Evolutionary conservation across 2,329 filamentous ascomycete species (phyloP).

Genomic region (Hypocreales sp.): DNA sequence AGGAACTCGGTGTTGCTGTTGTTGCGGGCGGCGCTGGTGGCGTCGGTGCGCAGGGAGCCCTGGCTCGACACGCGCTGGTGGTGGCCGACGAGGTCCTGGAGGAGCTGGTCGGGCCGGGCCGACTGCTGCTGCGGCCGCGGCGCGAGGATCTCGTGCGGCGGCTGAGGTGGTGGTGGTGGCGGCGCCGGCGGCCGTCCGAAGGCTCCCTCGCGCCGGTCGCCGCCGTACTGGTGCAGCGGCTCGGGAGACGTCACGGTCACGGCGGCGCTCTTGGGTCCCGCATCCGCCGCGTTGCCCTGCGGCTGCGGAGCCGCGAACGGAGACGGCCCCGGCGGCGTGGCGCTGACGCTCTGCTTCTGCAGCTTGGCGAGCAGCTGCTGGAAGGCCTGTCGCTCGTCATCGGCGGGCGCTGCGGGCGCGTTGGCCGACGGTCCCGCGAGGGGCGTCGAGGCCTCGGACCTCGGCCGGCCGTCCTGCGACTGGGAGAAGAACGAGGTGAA

Average conservation of each 20-base stretch:
- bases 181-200: slow-evolving; percentile 22
- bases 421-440: slow-evolving; percentile 15
- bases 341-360: slow-evolving; percentile 37
- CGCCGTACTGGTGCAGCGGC: slow-evolving; percentile 29
- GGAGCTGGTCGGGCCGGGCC: slow-evolving; percentile 40
- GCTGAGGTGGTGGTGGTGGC: too few relatives aligned
- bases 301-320: slow-evolving; percentile 24
- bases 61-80: slow-evolving; percentile 41
- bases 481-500: slow-evolving; percentile 66
- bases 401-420: slow-evolving; percentile 10
- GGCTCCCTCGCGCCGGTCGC: slow-evolving; percentile 28
- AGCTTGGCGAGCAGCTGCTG: slow-evolving; percentile 71
- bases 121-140: slow-evolving; percentile 34
- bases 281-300: slow-evolving; percentile 12
- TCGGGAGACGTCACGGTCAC: slow-evolving; percentile 30
- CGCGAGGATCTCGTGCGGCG: slow-evolving; percentile 36
- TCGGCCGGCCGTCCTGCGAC: slow-evolving; percentile 29
- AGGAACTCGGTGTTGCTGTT: slow-evolving; percentile 69
- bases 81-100: slow-evolving; percentile 44
- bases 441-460: slow-evolving; percentile 32
- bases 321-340: slow-evolving; percentile 28
- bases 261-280: slow-evolving; percentile 19
- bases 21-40: slow-evolving; percentile 24
- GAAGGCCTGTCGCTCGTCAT: slow-evolving; percentile 75
- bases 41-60: slow-evolving; percentile 27